Conservation (phyloP, 2,329 filamentous ascomycete genomes). For the Penicillium sp. region DNA sequence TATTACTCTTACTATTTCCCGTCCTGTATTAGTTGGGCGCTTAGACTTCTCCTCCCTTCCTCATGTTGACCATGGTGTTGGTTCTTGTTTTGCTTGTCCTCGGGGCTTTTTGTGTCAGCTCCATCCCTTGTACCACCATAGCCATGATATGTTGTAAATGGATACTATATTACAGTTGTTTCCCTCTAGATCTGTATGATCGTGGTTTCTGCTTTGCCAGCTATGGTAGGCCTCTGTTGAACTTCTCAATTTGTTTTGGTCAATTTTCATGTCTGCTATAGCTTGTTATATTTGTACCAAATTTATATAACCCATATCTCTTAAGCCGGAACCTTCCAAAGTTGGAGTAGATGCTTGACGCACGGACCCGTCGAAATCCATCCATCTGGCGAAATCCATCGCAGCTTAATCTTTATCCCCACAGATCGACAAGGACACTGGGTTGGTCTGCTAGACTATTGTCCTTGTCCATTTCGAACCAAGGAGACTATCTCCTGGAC, state of each 20-base stretch:
- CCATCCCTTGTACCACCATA: slow-evolving; percentile 26
- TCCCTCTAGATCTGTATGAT: background rate
- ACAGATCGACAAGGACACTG: slow-evolving; percentile 10
- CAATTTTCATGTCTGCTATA: too few relatives aligned
- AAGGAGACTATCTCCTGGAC: background rate
- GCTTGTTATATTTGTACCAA: too few relatives aligned
- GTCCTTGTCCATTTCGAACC: background rate
- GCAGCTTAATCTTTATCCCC: slow-evolving; percentile 9
- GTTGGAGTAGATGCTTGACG: background rate
- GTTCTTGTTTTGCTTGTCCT: slow-evolving; percentile 24
- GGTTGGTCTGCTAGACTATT: background rate
- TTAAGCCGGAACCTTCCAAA: too few relatives aligned
- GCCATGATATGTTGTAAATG: slow-evolving; percentile 27
- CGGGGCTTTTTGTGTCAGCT: slow-evolving; percentile 10
- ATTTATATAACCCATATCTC: too few relatives aligned
- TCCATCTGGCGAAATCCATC: slow-evolving; percentile 4
- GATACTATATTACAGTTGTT: slow-evolving; percentile 15
- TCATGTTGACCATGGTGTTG: slow-evolving; percentile 30
- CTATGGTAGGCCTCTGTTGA: too few relatives aligned
- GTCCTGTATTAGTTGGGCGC: slow-evolving; percentile 36
- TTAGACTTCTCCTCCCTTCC: slow-evolving; percentile 20
- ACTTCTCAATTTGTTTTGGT: too few relatives aligned
- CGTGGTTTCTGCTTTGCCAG: too few relatives aligned
- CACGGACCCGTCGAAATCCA: slow-evolving; percentile 10
- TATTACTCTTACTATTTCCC: too few relatives aligned